Evolutionary conservation across 306 rosid species (phyloP), one percentile per base, ranked within the genome.

Genomic region (Argentina anserina): DNA sequence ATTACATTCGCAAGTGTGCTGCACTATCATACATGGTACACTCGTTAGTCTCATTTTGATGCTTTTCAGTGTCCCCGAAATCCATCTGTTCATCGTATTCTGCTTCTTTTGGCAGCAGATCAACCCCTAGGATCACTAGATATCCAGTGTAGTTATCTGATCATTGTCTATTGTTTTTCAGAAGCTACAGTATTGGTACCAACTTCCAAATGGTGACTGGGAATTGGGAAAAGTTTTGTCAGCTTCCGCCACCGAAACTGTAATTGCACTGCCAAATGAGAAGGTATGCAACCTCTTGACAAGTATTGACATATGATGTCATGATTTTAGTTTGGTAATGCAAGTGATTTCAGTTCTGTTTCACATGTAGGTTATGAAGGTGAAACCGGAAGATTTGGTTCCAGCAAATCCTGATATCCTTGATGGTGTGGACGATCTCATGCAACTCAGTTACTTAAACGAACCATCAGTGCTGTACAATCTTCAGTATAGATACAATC

Each of bases 361-460:
- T 40, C 46, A 29, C 23, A 75, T 62, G 67, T 77, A 94, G 99
- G 93, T 90, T 82, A 85, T 84, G 53, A 91, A 84, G 77, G 91
- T 88, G 55, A 85, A 87, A 80, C 73, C 87, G 74, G 99, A 94
- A 67, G 82, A 41, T 71, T 86, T 94, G 88, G 83, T 91, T 56
- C 75, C 92, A 14, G 99, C 99, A 77, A 94, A 94, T 87, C 99
- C 99, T 49, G 96, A 91, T 76, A 94, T 94, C 81, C 99, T 94
- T 59, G 96, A 91, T 78, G 99, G 99, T 14, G 97, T 91, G 76
- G 97, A 91, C 80, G 99, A 94, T 83, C 97, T 94, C 74, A 88
- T 94, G 99, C 99, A 94, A 76, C 99, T 94, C 29, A 94, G 99
- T 89, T 94, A 94, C 83, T 86, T 94, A 79, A 94, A 94, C 33